Evolutionary conservation across 75 land plant species (phyloP), one percentile per base, ranked within the genome.

Genomic region (Cupressus sempervirens): DNA sequence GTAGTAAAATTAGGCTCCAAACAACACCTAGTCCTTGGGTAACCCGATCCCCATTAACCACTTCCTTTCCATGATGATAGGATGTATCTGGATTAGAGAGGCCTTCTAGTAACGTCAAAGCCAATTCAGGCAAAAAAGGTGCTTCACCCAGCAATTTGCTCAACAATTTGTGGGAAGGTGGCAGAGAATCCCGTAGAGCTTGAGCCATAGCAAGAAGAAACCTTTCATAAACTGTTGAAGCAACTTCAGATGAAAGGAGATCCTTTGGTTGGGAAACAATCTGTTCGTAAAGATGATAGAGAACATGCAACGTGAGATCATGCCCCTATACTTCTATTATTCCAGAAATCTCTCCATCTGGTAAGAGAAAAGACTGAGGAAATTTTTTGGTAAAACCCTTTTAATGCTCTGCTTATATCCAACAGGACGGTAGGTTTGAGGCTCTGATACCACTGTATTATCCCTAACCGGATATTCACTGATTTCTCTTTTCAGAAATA

Each of bases 21-120:
- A 95, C 90, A 86, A 94, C 94, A 85, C 93, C 94, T 82, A 98
- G 93, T 80, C 98, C 99, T 80, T 96, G 99, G 79, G 97, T 96
- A 16, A 98, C 91, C 67, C 98, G 95, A 68, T 98, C 99, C 67
- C 87, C 89, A 85, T 92, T 93, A 36, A 50, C 84, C 18, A 74
- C 77, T 77, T 91, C 90, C 82, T 83, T 88, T 15, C 87, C 88
- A 80, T 77, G 43, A 35, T 85, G 65, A 35, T 83, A 85, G 82
- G 36, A 70, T 15, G 72, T 32, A 48, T 62, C 82, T 73, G 91
- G 89, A 83, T 80, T 87, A 82, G 97, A 98, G 23, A 96, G 89
- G 70, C 91, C 90, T 77, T 95, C 93, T 58, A 96, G 83, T 48
- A 98, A 84, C 84, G 88, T 84, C 87, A 98, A 84, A 38, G 87